Evolutionary conservation across 2,329 filamentous ascomycete species (phyloP).

Genomic region (Ilyonectria sp.): DNA sequence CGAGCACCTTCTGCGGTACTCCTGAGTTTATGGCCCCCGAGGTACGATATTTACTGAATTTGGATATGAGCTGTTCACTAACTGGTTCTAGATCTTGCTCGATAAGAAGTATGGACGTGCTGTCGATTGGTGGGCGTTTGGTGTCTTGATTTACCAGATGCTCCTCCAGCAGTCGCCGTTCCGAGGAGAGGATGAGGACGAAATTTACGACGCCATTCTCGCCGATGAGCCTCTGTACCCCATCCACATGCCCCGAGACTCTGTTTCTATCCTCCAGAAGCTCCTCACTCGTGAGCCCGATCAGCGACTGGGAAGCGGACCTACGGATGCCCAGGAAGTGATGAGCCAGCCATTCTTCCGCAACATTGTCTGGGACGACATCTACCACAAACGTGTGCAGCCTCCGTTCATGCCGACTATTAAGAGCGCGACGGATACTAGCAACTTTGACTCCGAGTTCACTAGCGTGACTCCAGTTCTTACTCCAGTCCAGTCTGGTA

Average conservation of each 20-base stretch:
- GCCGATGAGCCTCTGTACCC: conserved; percentile 98
- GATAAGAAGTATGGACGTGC: conserved; percentile 99
- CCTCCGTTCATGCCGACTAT: conserved; percentile 93
- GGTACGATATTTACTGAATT: conserved; percentile 64
- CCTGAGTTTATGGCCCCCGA: conserved; percentile 99
- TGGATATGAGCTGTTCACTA: conserved; percentile 44
- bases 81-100: conserved; percentile 80
- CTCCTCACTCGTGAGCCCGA: conserved; percentile 96
- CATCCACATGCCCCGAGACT: conserved; percentile 98
- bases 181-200: conserved; percentile 98
- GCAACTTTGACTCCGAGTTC: conserved; percentile 99
- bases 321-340: conserved; percentile 97
- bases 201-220: conserved; percentile 98
- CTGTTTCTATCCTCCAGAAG: conserved; percentile 97
- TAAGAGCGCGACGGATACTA: conserved; percentile 95
- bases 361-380: conserved; percentile 98
- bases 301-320: conserved; percentile 90
- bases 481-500: conserved; percentile 97
- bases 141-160: conserved; percentile 99
- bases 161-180: conserved; percentile 98
- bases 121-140: conserved; percentile 99
- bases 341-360: conserved; percentile 99
- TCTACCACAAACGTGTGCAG: conserved; percentile 93
- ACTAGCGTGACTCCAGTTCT: conserved; percentile 98
- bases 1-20: conserved; percentile 99